These are phyloP conservation scores for Zygotorulaspora sp. DNA, from an alignment of 805 yeast species.

Conservation along the genomic window DNA sequence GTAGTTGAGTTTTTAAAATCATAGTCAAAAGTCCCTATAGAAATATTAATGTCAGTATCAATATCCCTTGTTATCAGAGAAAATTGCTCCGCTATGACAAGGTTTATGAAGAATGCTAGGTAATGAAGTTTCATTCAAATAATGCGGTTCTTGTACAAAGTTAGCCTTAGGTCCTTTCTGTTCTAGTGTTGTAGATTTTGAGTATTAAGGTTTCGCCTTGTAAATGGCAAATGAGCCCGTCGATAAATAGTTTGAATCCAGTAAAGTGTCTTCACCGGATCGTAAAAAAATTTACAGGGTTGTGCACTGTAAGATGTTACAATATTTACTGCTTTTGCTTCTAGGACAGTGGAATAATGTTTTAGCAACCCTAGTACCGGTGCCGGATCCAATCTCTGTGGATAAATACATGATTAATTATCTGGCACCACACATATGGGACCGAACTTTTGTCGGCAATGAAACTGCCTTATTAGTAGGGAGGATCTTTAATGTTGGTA, in stretches of 20 bases:
- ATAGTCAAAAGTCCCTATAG: constrained; percentile 8
- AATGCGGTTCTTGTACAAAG: no score
- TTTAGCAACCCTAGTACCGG: constrained; percentile 16
- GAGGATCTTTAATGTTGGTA: constrained; percentile 16
- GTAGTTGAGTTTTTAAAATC: constrained; percentile 2
- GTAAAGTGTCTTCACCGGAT: not conserved
- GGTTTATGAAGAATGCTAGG: constrained; percentile 1
- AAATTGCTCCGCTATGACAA: constrained; percentile 6
- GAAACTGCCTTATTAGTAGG: constrained; percentile 16
- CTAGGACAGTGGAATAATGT: not conserved
- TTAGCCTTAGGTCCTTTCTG: no score
- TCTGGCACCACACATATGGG: constrained; percentile 19
- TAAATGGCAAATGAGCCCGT: no score
- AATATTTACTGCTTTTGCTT: not conserved
- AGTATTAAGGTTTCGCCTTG: no score
- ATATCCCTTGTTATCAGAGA: constrained; percentile 6
- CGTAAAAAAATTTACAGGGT: no score
- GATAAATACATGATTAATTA: constrained; percentile 22
- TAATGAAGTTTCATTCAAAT: constrained; percentile 1
- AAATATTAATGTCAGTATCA: constrained; percentile 2
- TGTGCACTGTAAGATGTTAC: not conserved
- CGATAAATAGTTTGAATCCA: not conserved
- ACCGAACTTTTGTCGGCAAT: constrained; percentile 10
- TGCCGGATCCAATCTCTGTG: constrained; percentile 20
- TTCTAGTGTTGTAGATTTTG: no score